A percentile compares a stretch with the other conserved stretches of the same genome.
Evolutionary conservation across 805 yeast genomes (phyloP).

Genomic region (Saccharomycopsis microspora): DNA sequence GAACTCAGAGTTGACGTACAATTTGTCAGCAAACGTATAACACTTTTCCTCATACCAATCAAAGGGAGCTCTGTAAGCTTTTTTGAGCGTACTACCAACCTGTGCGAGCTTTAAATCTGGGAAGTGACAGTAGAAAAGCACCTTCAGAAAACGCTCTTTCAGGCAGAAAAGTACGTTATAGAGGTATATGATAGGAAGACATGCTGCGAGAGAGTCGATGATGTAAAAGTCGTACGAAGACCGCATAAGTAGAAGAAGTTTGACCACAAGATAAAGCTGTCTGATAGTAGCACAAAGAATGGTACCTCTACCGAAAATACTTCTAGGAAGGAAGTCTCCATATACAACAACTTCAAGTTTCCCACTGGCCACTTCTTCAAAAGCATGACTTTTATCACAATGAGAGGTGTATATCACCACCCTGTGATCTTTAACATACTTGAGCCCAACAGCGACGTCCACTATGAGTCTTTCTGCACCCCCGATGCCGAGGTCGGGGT

Average conservation of each 20-base stretch:
- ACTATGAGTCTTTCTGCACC: slow-evolving; percentile 98
- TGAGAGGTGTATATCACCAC: slow-evolving; percentile 79
- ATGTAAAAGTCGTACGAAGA: slow-evolving; percentile 62
- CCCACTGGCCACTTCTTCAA: slow-evolving; percentile 70
- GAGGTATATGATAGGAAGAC: slow-evolving; percentile 43
- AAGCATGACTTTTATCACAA: slow-evolving; percentile 78
- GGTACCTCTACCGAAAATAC: slow-evolving; percentile 51
- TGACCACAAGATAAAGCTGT: slow-evolving; percentile 54
- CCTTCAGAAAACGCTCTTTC: slow-evolving; percentile 33
- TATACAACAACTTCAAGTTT: slow-evolving; percentile 51
- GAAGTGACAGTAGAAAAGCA: slow-evolving; percentile 89
- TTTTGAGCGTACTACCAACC: slow-evolving; percentile 36
- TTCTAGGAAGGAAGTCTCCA: slow-evolving; percentile 80
- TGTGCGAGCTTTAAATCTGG: slow-evolving; percentile 78
- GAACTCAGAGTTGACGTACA: slow-evolving; percentile 83
- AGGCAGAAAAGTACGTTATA: slow-evolving; percentile 32
- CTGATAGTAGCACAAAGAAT: slow-evolving; percentile 77
- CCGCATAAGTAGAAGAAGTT: slow-evolving; percentile 32
- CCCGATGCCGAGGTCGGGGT: slow-evolving; percentile 94
- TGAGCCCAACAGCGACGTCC: slow-evolving; percentile 86
- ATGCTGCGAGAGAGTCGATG: slow-evolving; percentile 80
- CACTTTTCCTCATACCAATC: slow-evolving; percentile 77
- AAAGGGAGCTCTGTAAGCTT: slow-evolving; percentile 68
- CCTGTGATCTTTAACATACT: slow-evolving; percentile 42
- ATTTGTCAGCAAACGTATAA: slow-evolving; percentile 60